Evolutionary conservation across 345 rosid species (phyloP).

Genomic region (Rhizophora mangle): DNA sequence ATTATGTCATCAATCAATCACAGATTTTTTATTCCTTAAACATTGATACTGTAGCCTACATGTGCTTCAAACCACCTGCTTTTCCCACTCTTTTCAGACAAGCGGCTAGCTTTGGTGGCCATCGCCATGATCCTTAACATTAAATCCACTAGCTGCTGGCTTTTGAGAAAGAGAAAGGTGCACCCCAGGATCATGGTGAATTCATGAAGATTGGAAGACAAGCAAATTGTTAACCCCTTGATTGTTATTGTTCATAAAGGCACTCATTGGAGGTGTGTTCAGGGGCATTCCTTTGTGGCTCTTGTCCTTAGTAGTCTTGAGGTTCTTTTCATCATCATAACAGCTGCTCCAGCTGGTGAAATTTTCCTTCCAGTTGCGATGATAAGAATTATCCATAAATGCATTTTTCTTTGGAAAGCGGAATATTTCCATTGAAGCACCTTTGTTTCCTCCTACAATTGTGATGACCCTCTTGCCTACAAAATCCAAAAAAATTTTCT

Average conservation of each 20-base stretch:
- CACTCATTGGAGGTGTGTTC: slow-evolving; percentile 41
- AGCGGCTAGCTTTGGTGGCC: slow-evolving; percentile 28
- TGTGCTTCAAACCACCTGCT: too few species aligned
- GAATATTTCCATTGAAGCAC: not conserved
- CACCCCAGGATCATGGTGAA: slow-evolving; percentile 55
- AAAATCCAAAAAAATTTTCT: slow-evolving; percentile 39
- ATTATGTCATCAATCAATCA: too few species aligned
- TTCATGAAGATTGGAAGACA: slow-evolving; percentile 40
- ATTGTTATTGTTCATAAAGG: slow-evolving; percentile 77
- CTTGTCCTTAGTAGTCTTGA: slow-evolving; percentile 32
- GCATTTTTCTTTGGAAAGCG: slow-evolving; percentile 41
- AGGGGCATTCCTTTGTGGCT: slow-evolving; percentile 18
- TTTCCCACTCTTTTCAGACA: too few species aligned
- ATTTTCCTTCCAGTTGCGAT: slow-evolving; percentile 26
- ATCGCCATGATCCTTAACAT: slow-evolving; percentile 43
- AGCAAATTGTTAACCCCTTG: slow-evolving; percentile 87
- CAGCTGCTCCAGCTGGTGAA: slow-evolving; percentile 42
- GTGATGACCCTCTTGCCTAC: slow-evolving; percentile 55
- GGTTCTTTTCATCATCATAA: slow-evolving; percentile 34
- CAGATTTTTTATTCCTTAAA: too few species aligned
- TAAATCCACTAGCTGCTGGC: slow-evolving; percentile 43
- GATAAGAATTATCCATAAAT: slow-evolving; percentile 22
- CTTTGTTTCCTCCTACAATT: slow-evolving; percentile 30
- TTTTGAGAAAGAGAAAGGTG: slow-evolving; percentile 54
- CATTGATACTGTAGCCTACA: too few species aligned